Percentiles rank a stretch among this genome's conserved stretches.
Conservation (phyloP, 2,329 filamentous ascomycete genomes). For the Sporothrix globosa region DNA sequence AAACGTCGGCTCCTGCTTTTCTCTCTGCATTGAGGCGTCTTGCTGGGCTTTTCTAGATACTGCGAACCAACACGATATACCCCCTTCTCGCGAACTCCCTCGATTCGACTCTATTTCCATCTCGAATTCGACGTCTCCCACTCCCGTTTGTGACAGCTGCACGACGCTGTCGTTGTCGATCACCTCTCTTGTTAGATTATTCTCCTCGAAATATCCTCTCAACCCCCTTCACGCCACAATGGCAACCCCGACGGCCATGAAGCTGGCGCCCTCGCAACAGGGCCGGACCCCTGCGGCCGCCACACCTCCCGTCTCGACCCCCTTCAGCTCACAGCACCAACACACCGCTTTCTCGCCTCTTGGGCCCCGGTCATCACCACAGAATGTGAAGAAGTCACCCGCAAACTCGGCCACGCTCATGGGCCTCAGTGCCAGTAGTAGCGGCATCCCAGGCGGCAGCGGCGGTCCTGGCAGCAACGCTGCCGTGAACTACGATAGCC, state of each 20-base stretch:
- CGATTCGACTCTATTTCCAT: not conserved
- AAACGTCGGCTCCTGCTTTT: not conserved
- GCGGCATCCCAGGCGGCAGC: conserved; percentile 25
- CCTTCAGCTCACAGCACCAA: conserved; percentile 59
- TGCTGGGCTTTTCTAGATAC: conserved; percentile 21
- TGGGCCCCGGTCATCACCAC: conserved; percentile 63
- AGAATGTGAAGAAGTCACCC: conserved; percentile 66
- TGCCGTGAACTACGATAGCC: conserved; percentile 65
- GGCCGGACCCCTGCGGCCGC: conserved; percentile 57
- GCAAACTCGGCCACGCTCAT: conserved; percentile 56
- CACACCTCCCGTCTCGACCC: conserved; percentile 68
- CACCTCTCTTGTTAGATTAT: not conserved
- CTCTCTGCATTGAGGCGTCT: conserved; percentile 2
- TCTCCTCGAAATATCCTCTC: not conserved
- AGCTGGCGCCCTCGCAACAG: conserved; percentile 55
- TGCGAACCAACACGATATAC: not conserved
- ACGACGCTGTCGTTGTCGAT: not conserved
- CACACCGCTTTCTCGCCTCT: conserved; percentile 63
- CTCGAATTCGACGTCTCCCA: not conserved
- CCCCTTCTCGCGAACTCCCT: not conserved
- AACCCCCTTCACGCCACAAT: conserved; percentile 40
- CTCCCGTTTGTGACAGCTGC: not conserved
- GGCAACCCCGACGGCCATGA: conserved; percentile 57
- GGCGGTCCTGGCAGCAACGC: conserved; percentile 41
- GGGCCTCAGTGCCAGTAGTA: conserved; percentile 47